Base-by-base conservation (phyloP, 202 grass and related monocot genomes). In the Hordeum pubiflorum region DNA sequence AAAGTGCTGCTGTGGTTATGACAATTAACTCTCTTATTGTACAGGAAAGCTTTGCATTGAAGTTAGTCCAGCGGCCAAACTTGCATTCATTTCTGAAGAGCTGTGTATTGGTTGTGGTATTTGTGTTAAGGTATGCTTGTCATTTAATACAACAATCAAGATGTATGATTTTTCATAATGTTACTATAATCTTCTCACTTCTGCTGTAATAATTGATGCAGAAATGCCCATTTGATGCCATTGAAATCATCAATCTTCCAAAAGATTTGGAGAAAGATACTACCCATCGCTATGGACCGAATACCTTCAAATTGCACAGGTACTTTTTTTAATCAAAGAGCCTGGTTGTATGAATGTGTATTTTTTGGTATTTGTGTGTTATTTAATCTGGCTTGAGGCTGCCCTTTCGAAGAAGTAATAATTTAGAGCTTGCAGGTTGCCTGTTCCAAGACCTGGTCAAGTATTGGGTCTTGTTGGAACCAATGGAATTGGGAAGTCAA, bases 101-200 rank as follows among this genome's bases (percentile, higher is more conserved):
- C 75, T 98, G 82, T 98, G 96, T 74, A 98, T 98, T 78, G 96
- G 96, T 83, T 98, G 96, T 85, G 96, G 96, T 89, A 98, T 98
- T 55, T 98, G 96, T 18, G 90, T 98, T 52, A 98, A 98, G 91
- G 95, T 98, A 74, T 81, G 66, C 54, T 77, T 17, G 31, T 26
- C 57, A 73, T 20, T 37, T 67, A 21, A 29, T 31, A 63, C 12
- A 63, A 33, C 7, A 71, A 74, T 36, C 48, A 40, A 70, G 81
- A 65, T 62, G 29, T 74, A 52, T 73, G 62, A 29, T 63, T 22
- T 63, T 43, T 72, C 58, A 79, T n/a, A 63, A 24, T 27, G 10
- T 21, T 69, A 50, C 37, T 67, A 21, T 26, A 7, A 37, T 20
- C 22, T 67, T 70, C 62, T 77, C 48, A 84, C 10, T 36, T 54